phyloP scores from a whole-genome alignment of 805 yeast species.

The Candida sphagnicola region DNA sequence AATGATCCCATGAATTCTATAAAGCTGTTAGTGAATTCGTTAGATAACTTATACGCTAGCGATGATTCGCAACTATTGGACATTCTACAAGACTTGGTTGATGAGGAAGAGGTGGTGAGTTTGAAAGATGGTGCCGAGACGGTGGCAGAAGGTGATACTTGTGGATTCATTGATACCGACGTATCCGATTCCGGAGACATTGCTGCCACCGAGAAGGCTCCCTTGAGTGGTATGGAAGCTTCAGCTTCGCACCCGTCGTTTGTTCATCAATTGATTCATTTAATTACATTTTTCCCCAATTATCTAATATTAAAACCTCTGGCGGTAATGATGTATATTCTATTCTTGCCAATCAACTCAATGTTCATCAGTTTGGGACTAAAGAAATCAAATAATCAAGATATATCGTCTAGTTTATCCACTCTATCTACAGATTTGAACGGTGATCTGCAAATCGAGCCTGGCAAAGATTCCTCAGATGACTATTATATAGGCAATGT shows the following conservation, averaged over 20 bases:
- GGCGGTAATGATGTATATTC: conserved; percentile 23
- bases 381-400: neutral
- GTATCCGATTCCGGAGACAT: neutral
- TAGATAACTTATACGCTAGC: conserved; percentile 25
- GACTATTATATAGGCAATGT: conserved; percentile 7
- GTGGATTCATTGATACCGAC: neutral
- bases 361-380: neutral
- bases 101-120: conserved; percentile 4
- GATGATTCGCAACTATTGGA: conserved; percentile 6
- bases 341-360: neutral
- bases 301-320: conserved; percentile 51
- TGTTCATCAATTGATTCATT: neutral
- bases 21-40: conserved; percentile 28
- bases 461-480: neutral
- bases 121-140: conserved; percentile 5
- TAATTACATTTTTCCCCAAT: conserved; percentile 20
- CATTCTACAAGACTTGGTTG: neutral
- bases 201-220: neutral
- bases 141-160: too few species aligned
- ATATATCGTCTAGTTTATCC: too few species aligned
- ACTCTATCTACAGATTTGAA: too few species aligned
- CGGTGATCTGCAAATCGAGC: neutral
- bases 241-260: neutral
- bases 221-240: neutral
- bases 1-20: conserved; percentile 28